These are phyloP conservation scores for Clarkia xantiana DNA, from an alignment of 345 rosid species.

Conservation along the genomic window DNA sequence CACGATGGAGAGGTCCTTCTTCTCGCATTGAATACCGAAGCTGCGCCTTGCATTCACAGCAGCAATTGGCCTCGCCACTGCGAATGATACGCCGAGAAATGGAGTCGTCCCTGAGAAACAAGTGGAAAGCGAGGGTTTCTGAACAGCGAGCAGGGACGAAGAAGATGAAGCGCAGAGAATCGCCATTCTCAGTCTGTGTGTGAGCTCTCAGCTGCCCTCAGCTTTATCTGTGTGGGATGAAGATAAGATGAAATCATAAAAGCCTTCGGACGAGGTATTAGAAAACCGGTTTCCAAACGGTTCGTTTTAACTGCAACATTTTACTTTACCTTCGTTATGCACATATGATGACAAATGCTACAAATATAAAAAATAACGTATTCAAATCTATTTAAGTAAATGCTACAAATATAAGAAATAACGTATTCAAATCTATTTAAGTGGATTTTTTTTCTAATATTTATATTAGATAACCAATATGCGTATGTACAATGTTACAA, in stretches of 20 bases:
- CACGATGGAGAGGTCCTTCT: constrained; percentile 30
- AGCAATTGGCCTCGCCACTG: constrained; percentile 18
- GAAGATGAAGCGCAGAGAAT: constrained; percentile 10
- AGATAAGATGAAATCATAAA: neutral
- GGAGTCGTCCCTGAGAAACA: constrained; percentile 8
- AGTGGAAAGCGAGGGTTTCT: neutral
- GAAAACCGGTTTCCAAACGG: neutral
- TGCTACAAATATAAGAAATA: too few relatives aligned
- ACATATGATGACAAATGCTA: too few relatives aligned
- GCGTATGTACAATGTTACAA: too few relatives aligned
- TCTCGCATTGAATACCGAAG: constrained; percentile 35
- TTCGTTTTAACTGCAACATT: neutral
- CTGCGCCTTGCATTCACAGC: constrained; percentile 14
- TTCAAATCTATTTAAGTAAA: too few relatives aligned
- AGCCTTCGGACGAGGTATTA: neutral
- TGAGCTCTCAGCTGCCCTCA: neutral
- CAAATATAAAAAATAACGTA: too few relatives aligned
- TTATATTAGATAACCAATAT: too few relatives aligned
- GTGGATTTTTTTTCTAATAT: too few relatives aligned
- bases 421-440: too few relatives aligned
- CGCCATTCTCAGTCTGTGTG: constrained; percentile 3
- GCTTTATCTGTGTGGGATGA: neutral
- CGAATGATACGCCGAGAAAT: constrained; percentile 27
- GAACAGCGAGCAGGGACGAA: neutral
- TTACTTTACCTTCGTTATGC: too few relatives aligned